Base-by-base conservation (phyloP, 2,329 filamentous ascomycete species). In the Epichloe festucae region DNA sequence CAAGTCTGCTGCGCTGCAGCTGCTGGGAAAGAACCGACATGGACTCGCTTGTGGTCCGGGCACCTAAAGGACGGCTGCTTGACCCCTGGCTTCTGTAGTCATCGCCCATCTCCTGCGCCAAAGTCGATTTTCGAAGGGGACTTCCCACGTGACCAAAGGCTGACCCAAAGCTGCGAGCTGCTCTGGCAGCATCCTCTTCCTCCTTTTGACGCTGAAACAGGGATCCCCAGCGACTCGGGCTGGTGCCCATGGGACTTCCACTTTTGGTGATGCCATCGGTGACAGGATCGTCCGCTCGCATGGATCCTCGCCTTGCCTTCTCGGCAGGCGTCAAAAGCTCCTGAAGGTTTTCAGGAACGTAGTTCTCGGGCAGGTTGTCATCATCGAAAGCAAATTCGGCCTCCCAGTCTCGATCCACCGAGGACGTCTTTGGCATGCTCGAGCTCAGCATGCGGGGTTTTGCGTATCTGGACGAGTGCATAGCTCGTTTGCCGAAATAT, bases 301-400 rank as follows among this genome's bases (percentile, higher is more conserved):
- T 68, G 2, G 81, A 54, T 12, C 81, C 80, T 47, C 82, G 70
- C 11, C 82, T 73, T 11, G 80, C 82, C 63, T 84, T 84, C 61
- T 85, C 82, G 14, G 79, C 78, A 1, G 81, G 80, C 3, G 82
- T 85, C 57, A 85, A 67, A 14, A 85, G 71, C 54, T 85, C 81
- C 58, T 82, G 79, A 38, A 84, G 69, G 53, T 81, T 77, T 54
- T 79, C 85, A 0, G 91, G 93, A 10, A 97, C 75, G 60, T 93
- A 87, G 46, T 70, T 70, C 50, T 70, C 67, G 27, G 67, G 67
- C 5, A 65, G 58, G 40, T 67, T 68, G 51, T 70, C 67, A 41
- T 95, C 89, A 62, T 95, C 90, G 59, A 93, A 91, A 34, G 84
- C 79, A 61, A 94, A 93, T 52, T 78, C 75, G 52, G 74, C 66